Percentiles rank a stretch among this genome's conserved stretches.
These are phyloP conservation scores for Coemansia brasiliensis DNA, from an alignment of 192 early-diverging fungal genomes.

Conservation along the genomic window DNA sequence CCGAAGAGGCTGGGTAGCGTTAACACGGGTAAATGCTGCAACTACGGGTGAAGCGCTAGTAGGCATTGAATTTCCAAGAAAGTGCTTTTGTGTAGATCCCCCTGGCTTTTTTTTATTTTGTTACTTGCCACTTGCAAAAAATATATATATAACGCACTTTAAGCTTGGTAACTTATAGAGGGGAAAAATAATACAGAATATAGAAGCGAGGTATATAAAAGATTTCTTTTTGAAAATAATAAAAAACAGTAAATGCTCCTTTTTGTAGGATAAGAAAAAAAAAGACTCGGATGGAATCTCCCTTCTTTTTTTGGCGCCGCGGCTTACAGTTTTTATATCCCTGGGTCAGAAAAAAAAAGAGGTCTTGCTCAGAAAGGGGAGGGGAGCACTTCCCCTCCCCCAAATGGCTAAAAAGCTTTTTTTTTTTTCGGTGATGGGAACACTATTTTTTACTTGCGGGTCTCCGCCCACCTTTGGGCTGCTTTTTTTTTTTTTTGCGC, in stretches of 20 bases:
- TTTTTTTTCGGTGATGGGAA: slow-evolving; percentile 9
- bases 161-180: background rate
- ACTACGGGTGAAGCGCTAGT: slow-evolving; percentile 26
- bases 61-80: slow-evolving; percentile 28
- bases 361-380: background rate
- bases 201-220: background rate
- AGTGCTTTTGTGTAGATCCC: background rate
- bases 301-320: slow-evolving; percentile 4
- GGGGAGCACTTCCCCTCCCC: background rate
- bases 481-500: slow-evolving; percentile 2
- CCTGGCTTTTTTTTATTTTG: no score
- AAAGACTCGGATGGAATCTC: background rate
- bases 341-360: slow-evolving; percentile 3
- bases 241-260: slow-evolving; percentile 1
- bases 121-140: background rate
- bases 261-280: background rate
- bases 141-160: background rate
- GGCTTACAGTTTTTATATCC: slow-evolving; percentile 4
- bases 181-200: background rate
- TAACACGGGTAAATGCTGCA: slow-evolving; percentile 21
- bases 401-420: background rate
- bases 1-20: slow-evolving; percentile 7
- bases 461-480: slow-evolving; percentile 8
- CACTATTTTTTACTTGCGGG: slow-evolving; percentile 2
- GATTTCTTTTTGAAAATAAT: background rate